Evolutionary conservation across 805 yeast species (phyloP), one percentile per base, ranked within the genome.

Genomic region (Candida insectorum): DNA sequence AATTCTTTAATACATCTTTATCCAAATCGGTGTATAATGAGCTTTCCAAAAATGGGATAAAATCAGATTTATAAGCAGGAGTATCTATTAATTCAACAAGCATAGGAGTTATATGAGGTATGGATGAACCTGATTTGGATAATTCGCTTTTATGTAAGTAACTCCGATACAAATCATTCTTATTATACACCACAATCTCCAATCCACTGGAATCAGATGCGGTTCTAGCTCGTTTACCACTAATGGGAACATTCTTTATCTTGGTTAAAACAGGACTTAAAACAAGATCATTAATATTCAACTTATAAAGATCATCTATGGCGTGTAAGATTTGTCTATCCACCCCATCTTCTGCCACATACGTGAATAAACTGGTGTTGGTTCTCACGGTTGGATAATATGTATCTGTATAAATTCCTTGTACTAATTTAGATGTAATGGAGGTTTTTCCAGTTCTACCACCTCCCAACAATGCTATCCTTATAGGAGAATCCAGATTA

Each of bases 21-120:
- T 79, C 81, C 25, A 84, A 53, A 41, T 77, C 69, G 25, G 81
- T 65, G 50, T 81, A 80, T 6, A 84, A 45, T 0, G 88, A 81
- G 2, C 81, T 79, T 45, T 84, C 93, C 26, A 85, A 55, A 49
- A 84, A 85, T 1, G 93, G 94, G 7, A 85, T 84, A 20, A 80
- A 71, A 33, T 75, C 75, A 4, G 81, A 73, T 28, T 77, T 73
- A 52, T 79, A 81, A 2, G 83, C 77, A 0, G 89, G 87, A 0
- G 91, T 80, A 47, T 85, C 94, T 1, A 84, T 75, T 20, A 84
- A 60, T 49, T 85, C 94, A 4, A 81, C 60, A 19, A 77, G 54
- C 8, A 82, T 74, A 1, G 88, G 85, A 0, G 82, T 61, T 10
- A 73, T 62, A 3, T 58, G 52, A 2, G 43, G 41, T 14, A 5